These are phyloP conservation scores for Alternaria brassicicola DNA, from an alignment of 2,329 filamentous ascomycete genomes.

Conservation along the genomic window DNA sequence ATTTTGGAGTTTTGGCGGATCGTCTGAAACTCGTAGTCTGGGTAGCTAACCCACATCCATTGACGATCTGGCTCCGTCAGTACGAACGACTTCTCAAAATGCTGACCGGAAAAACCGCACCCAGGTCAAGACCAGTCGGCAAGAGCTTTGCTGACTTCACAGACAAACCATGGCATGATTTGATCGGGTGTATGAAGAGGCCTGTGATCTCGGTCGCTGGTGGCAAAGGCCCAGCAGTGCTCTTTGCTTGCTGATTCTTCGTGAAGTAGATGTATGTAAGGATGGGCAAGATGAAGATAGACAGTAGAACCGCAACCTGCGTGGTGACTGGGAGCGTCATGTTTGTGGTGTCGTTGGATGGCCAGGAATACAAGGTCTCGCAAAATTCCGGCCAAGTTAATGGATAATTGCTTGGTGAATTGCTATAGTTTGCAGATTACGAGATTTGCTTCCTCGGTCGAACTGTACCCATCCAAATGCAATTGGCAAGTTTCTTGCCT, in stretches of 20 bases:
- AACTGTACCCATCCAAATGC: neutral
- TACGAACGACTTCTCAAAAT: neutral
- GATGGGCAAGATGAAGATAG: slow-evolving; percentile 39
- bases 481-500: neutral
- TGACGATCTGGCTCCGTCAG: slow-evolving; percentile 58
- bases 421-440: neutral
- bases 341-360: neutral
- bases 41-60: slow-evolving; percentile 69
- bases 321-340: slow-evolving; percentile 36
- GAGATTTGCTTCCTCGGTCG: neutral
- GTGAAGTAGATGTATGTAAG: slow-evolving; percentile 39
- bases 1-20: slow-evolving; percentile 66
- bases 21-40: slow-evolving; percentile 63
- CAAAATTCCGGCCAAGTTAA: neutral
- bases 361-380: neutral
- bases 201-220: slow-evolving; percentile 52
- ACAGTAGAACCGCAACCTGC: slow-evolving; percentile 34
- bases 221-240: slow-evolving; percentile 37
- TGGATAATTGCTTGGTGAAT: neutral
- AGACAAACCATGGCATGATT: slow-evolving; percentile 68
- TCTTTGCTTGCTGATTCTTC: slow-evolving; percentile 16
- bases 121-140: slow-evolving; percentile 63
- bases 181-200: slow-evolving; percentile 68
- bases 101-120: slow-evolving; percentile 17
- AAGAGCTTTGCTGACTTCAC: slow-evolving; percentile 59